These are phyloP conservation scores for Rhodotorula taiwanensis DNA, from an alignment of 768 basidiomycete genomes.

Conservation along the genomic window DNA sequence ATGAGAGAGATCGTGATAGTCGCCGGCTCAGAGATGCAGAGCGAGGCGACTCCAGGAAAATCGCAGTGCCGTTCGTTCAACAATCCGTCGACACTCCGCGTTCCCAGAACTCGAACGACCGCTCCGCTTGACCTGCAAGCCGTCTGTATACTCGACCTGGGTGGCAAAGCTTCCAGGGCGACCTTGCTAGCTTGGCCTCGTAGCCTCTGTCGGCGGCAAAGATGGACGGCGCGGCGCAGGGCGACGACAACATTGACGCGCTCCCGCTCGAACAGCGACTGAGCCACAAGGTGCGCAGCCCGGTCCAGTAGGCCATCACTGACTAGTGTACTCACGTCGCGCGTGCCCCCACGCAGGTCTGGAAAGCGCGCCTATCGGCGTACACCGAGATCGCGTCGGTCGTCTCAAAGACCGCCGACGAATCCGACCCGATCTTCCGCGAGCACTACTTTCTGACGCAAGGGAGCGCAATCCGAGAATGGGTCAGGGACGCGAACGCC, in stretches of 20 bases:
- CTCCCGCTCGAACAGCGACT: slow-evolving; percentile 74
- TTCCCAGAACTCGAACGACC: no score
- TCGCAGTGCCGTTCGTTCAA: no score
- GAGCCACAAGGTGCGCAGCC: slow-evolving; percentile 58
- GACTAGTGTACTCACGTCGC: neutral
- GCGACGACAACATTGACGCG: slow-evolving; percentile 83
- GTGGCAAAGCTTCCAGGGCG: no score
- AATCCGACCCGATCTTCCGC: slow-evolving; percentile 87
- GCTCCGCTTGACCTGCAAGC: neutral
- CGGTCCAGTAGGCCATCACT: neutral
- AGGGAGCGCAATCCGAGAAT: slow-evolving; percentile 60
- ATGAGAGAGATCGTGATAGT: no score
- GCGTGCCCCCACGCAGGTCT: slow-evolving; percentile 53
- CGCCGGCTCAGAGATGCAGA: no score
- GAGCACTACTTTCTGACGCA: slow-evolving; percentile 69
- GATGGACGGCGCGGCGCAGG: slow-evolving; percentile 81
- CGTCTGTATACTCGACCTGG: no score
- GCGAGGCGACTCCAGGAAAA: no score
- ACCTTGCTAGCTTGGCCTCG: neutral
- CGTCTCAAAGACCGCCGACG: slow-evolving; percentile 81
- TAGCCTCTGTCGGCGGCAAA: rapidly evolving
- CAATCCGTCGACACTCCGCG: no score
- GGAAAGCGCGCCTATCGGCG: slow-evolving; percentile 93
- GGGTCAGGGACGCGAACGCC: slow-evolving; percentile 77
- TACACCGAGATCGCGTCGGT: slow-evolving; percentile 78